Base-by-base conservation (phyloP, 257 asterid species). In the Nemophila menziesii region DNA sequence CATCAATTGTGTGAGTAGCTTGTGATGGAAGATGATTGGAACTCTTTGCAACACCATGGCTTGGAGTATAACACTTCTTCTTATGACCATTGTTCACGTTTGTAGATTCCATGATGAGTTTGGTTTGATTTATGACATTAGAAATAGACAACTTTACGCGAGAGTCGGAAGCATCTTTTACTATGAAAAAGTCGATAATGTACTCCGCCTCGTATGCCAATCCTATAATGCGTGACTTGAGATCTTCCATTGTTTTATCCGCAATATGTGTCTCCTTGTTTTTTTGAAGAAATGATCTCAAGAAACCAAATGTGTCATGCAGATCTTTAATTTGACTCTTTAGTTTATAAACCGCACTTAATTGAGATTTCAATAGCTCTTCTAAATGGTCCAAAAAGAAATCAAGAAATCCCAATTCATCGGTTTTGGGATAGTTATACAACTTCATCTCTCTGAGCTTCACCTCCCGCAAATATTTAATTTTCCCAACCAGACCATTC, bases 381-480 rank as follows among this genome's bases (percentile, higher is more conserved):
- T 39, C 18, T 27, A 38, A n/a, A 19, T 38, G 26, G 24, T 16
- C 48, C 40, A 46, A 24, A 2, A 46, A 22, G n/a, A 1, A 18
- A 19, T 44, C 29, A 37, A 55, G n/a, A 18, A 37, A 55, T 9
- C 47, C 46, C 7, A 16, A 0, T 11, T 13, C 53, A 37, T 45
- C 37, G 0, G 46, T 55, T 53, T 1, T 11, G 13, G n/a, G n/a
- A n/a, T n/a, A n/a, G n/a, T n/a, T n/a, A n/a, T n/a, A n/a, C n/a
- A n/a, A n/a, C n/a, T n/a, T 22, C 0, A 7, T 34, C 3, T 12
- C 1, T 27, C n/a, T 15, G 13, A 20, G n/a, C 16, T 45, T 21
- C 39, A 5, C 41, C 19, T n/a, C n/a, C 15, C 8, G 16, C 5
- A 13, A 3, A 15, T 12, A 3, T 11, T 37, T 8, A 8, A 37